phyloP scores from a whole-genome alignment of 202 grass and related monocot genomes.

The Bolboschoenoplectus hybrid region DNA sequence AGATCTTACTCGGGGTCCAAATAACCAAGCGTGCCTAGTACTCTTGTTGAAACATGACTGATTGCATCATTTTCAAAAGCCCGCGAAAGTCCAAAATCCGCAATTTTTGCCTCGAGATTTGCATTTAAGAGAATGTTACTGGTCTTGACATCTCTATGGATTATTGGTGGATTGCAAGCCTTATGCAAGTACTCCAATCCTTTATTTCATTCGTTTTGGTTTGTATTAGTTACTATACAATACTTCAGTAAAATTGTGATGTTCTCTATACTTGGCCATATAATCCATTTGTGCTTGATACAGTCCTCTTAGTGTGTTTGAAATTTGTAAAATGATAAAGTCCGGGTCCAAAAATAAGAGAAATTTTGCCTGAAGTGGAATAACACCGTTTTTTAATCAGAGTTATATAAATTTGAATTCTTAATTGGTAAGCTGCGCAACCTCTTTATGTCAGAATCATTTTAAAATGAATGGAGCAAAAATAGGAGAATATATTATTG shows the following conservation, averaged over 20 bases:
- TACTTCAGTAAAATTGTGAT: not conserved
- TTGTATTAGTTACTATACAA: not conserved
- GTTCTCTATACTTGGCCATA: not conserved
- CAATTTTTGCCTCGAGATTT: conserved; percentile 48
- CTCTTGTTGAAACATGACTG: conserved; percentile 39
- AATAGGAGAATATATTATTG: not conserved
- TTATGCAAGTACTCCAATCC: conserved; percentile 60
- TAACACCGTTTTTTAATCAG: not conserved
- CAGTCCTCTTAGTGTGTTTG: not conserved
- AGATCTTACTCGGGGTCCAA: conserved; percentile 47
- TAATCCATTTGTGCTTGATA: not conserved
- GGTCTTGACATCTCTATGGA: conserved; percentile 60
- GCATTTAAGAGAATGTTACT: conserved; percentile 54
- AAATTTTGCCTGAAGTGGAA: not conserved
- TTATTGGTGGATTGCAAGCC: conserved; percentile 48
- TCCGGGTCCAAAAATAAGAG: not conserved
- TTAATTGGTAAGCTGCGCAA: not conserved
- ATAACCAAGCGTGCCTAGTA: conserved; percentile 45
- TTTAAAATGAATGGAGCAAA: not conserved
- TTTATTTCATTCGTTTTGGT: conserved; percentile 18
- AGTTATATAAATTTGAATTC: not conserved
- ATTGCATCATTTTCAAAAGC: conserved; percentile 17
- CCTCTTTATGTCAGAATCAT: not conserved
- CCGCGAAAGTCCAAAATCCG: conserved; percentile 53
- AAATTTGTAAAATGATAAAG: not conserved